phyloP scores from a whole-genome alignment of 306 rosid genomes.

The Prunus campanulata region DNA sequence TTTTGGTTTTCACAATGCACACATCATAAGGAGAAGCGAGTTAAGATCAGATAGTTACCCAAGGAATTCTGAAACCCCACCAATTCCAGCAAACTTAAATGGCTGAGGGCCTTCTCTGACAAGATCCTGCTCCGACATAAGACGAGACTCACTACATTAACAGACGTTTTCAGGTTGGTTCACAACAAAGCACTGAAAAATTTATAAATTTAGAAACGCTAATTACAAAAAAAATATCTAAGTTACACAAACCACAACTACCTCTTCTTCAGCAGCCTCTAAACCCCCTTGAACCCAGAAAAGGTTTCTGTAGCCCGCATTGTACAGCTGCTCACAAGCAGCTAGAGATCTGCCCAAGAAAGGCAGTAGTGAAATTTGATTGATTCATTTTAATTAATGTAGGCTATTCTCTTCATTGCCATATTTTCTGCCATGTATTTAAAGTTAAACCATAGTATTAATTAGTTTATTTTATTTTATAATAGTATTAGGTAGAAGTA shows the following conservation, averaged over 20 bases:
- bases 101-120: constrained; percentile 78
- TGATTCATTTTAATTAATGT: not conserved
- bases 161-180: constrained; percentile 13
- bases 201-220: not conserved
- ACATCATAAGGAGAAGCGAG: not conserved
- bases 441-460: not conserved
- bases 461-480: too few species aligned
- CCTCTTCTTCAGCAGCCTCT: constrained; percentile 93
- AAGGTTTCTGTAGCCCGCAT: constrained; percentile 78
- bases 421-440: not conserved
- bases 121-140: constrained; percentile 72
- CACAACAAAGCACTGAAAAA: constrained; percentile 7
- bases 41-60: constrained; percentile 49
- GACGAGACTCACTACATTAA: constrained; percentile 20
- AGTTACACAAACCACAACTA: constrained; percentile 12
- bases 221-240: constrained; percentile 14
- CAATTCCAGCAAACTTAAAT: constrained; percentile 87
- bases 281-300: constrained; percentile 97
- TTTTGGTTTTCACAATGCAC: constrained; percentile 9
- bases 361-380: not conserved
- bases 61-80: constrained; percentile 85
- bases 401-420: not conserved
- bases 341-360: constrained; percentile 67
- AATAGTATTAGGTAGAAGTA: not conserved
- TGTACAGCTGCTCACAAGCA: constrained; percentile 82